phyloP scores from a whole-genome alignment of 352 stramenopile genomes.

The Hyaloperonospora brassicae region DNA sequence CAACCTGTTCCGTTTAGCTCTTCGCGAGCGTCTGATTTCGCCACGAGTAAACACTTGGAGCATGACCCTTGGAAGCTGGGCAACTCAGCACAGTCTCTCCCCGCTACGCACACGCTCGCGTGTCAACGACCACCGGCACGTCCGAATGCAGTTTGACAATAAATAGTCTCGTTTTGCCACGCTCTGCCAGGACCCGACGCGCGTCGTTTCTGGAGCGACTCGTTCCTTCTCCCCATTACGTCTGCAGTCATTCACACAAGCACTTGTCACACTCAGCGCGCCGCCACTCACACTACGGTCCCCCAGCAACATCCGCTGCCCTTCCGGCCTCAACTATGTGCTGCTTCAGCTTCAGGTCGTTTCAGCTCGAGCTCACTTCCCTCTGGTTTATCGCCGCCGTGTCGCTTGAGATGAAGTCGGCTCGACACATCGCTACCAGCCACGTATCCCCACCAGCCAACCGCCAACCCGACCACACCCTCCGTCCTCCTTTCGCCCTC shows the following conservation, averaged over 20 bases:
- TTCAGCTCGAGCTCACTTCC: no score
- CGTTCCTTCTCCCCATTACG: conserved; percentile 15
- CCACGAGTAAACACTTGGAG: no score
- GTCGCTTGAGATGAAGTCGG: conserved; percentile 10
- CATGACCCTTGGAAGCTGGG: no score
- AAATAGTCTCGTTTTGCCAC: conserved; percentile 15
- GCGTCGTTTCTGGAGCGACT: conserved; percentile 9
- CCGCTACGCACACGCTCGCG: no score
- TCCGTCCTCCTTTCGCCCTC: neutral
- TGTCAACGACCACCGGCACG: no score
- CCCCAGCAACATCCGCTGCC: neutral
- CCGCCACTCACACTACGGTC: neutral
- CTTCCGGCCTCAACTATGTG: conserved; percentile 2
- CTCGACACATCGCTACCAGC: neutral
- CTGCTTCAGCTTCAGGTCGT: neutral
- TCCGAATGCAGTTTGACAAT: conserved; percentile 7
- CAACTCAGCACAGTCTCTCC: no score
- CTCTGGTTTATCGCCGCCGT: neutral
- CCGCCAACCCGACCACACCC: conserved; percentile 1
- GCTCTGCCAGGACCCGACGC: neutral
- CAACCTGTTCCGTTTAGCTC: no score
- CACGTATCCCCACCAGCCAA: conserved; percentile 3
- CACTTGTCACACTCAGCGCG: conserved; percentile 23
- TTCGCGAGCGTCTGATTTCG: no score
- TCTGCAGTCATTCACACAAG: conserved; percentile 26